Evolutionary conservation across 345 rosid genomes (phyloP), one percentile per base, ranked within the genome.

Genomic region (Erucastrum elatum): DNA sequence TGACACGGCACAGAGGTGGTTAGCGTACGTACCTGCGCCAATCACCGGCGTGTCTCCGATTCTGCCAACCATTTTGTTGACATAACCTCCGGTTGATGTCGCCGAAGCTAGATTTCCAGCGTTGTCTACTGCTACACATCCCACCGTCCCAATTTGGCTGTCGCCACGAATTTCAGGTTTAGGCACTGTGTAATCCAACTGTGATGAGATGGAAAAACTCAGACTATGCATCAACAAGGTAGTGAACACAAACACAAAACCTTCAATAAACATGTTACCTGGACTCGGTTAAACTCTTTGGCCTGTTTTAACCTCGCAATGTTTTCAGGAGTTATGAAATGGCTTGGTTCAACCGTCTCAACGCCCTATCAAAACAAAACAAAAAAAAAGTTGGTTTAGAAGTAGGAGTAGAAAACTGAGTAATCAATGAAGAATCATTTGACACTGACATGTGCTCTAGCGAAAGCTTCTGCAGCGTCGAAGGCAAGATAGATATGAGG

Each of bases 51-150:
- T 85, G 77, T 95, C 99, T 70, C 99, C 96, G 31, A 95, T 88
- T 84, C 99, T 85, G 10, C 99, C 99, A 74, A 84, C 90, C 99
- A 93, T 93, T 84, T 95, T 95, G 88, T 93, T 95, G 71, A 95
- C 99, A 3, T 82, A 26, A 71, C 98, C 98, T 15, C 98, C 99
- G 0, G 99, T 91, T 13, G 99, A 93, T 75, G 99, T 95, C 60
- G 99, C 99, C 1, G 94, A 0, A 27, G 99, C 99, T 79, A 93
- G 82, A 83, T 89, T 89, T 16, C 98, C 98, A 1, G 89, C 72
- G 7, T 5, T 75, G 79, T 95, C 98, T 35, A 95, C 97, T 6
- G 98, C 99, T 29, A 95, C 99, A 70, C 99, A 93, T 35, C 98
- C 99, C 11, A 95, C 99, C 0, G 97, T 93, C 78, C 98, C 99